These are phyloP conservation scores for Carex arenaria DNA, from an alignment of 202 grass and related monocot genomes.

Conservation along the genomic window DNA sequence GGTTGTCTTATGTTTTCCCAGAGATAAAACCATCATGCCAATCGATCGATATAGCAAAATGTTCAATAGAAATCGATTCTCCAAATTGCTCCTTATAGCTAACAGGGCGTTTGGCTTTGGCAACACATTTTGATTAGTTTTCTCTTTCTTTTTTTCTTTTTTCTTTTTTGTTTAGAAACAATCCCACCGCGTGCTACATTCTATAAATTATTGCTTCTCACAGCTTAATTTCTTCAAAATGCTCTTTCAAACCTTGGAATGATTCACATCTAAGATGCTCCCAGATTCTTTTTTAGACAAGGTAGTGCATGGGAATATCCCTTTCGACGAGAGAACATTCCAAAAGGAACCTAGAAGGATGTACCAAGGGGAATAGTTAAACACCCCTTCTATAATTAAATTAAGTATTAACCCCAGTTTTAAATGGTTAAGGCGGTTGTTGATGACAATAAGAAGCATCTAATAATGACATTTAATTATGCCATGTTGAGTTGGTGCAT, in stretches of 20 bases:
- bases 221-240: neutral
- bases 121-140: too few relatives aligned
- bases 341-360: neutral
- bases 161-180: too few relatives aligned
- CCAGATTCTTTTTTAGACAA: neutral
- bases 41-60: neutral
- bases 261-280: neutral
- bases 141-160: too few relatives aligned
- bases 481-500: neutral
- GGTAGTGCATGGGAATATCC: constrained; percentile 18
- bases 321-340: constrained; percentile 21
- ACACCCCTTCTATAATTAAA: constrained; percentile 6
- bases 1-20: neutral
- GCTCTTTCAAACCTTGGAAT: neutral
- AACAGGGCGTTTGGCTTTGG: neutral
- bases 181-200: too few relatives aligned
- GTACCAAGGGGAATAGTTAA: neutral
- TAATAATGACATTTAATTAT: constrained; percentile 20
- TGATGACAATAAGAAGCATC: constrained; percentile 18
- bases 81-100: neutral
- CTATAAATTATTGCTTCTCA: neutral
- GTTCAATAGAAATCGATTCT: neutral
- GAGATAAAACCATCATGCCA: neutral
- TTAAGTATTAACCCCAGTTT: neutral
- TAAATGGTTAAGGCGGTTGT: constrained; percentile 12